Evolutionary conservation across 2,329 filamentous ascomycete species (phyloP), one percentile per base, ranked within the genome.

Genomic region (Sporothrix pallida): DNA sequence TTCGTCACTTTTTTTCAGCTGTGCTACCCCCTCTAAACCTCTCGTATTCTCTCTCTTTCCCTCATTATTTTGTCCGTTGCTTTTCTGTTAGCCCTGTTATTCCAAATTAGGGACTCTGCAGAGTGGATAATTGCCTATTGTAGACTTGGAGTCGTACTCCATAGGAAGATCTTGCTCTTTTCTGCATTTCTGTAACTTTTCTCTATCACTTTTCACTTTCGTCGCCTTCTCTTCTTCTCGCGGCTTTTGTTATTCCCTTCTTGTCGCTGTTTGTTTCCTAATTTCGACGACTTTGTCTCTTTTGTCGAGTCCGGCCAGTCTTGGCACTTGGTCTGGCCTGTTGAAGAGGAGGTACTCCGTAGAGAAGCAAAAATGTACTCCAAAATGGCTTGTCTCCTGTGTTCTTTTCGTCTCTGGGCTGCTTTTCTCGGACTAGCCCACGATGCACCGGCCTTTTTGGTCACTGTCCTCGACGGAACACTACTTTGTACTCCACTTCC

Each of bases 321-420:
- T 60, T 60, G 56, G 56, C 56, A 26, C 56, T 13, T 37, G 56
- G 13, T 37, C 56, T 60, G 56, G 26, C 56, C 56, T 23, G 56
- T 7, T 37, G 56, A 37, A 37, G 31, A 37, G 31, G 31, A 37
- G 23, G 23, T 26, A 26, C 23, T 26, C 3, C 23, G 31, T 37
- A 37, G 31, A 37, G 31, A 5, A 5, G 31, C 31, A 37, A 37
- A 37, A 37, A 37, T 37, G 31, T 5, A 37, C 31, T 7, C 31
- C 31, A 37, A 37, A 37, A 37, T 37, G 31, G 31, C 31, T 37
- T 37, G 31, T 37, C 31, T 26, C 31, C 31, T 37, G 31, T 37
- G 31, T 37, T 37, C 31, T 37, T 58, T 26, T 17, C 56, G 17
- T 26, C 23, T 26, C 23, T 42, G 56, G 56, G 56, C 56, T 60